Base-by-base conservation (phyloP, 1,284 basidiomycete genomes). In the Cutaneotrichosporon sp. region DNA sequence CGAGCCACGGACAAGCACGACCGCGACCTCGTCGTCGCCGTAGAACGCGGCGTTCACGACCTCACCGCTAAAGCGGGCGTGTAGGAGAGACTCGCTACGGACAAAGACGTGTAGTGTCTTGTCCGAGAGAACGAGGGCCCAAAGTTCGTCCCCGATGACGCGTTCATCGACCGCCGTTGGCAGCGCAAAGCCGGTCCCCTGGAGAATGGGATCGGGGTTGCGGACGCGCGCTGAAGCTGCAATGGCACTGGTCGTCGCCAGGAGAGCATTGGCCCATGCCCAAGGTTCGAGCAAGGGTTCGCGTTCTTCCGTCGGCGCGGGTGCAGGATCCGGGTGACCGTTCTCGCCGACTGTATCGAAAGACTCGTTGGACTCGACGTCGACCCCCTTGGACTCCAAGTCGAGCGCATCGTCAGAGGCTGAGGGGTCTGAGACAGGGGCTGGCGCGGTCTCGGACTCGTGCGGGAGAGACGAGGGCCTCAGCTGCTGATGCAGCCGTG, bases 11-110 rank as follows among this genome's bases (percentile, higher is more conserved):
- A 71, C 49, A 21, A 77, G 62, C 0, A 77, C 55, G 13, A 79
- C 34, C 2, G 71, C 73, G 1, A 77, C 58, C 51, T 78, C 76
- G 7, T 68, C 65, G 38, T 78, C 75, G 61, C 77, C 77, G 55
- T 76, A 78, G 69, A 78, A 78, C 1, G 72, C 68, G 0, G 62
- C 65, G 42, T 66, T 63, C 2, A 65, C 22, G 26, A 69, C 22
- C 26, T 61, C 60, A 32, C 32, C 40, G 10, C 31, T n/a, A 9
- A 58, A 10, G 46, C 22, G 1, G 46, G 31, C 4, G 13, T n/a
- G 34, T 14, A 13, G 30, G 60, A 34, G n/a, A 21, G 42, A 5
- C 38, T 21, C 21, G 31, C 40, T 47, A 6, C 31, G 53, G 0
- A 32, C 59, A 1, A 57, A 30, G 30, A 64, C 16, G 51, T 60